Conservation (phyloP, 1,284 basidiomycete species). For the Irpex lacteus region DNA sequence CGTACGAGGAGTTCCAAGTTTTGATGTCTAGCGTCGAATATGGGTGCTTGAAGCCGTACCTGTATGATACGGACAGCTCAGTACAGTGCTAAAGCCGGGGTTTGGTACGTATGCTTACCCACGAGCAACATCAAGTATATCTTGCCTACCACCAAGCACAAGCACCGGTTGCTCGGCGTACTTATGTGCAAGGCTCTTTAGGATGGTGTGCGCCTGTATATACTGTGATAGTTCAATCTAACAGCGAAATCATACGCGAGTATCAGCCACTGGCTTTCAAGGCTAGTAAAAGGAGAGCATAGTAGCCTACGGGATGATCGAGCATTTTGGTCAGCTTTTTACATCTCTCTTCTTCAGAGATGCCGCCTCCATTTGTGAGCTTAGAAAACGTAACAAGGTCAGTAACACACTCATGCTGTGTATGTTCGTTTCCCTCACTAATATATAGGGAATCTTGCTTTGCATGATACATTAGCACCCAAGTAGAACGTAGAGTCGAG, state of each 20-base stretch:
- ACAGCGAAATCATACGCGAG: neutral
- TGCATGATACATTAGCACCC: conserved; percentile 5
- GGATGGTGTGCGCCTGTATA: conserved; percentile 92
- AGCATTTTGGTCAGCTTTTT: conserved; percentile 67
- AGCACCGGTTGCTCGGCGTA: conserved; percentile 79
- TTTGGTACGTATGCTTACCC: conserved; percentile 40
- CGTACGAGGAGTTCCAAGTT: conserved; percentile 76
- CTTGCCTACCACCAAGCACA: conserved; percentile 81
- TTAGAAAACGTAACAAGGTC: conserved; percentile 60
- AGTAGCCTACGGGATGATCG: conserved; percentile 54
- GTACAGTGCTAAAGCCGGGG: conserved; percentile 8
- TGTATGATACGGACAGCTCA: conserved; percentile 27
- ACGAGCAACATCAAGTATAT: conserved; percentile 77
- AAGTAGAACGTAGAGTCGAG: neutral
- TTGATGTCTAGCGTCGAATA: conserved; percentile 88
- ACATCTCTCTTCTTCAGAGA: conserved; percentile 72
- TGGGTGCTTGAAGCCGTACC: conserved; percentile 85
- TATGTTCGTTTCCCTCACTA: conserved; percentile 47
- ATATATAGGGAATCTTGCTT: conserved; percentile 88
- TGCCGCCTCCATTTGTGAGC: conserved; percentile 92
- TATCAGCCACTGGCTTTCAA: neutral
- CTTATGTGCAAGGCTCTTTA: conserved; percentile 63
- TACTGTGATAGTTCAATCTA: conserved; percentile 75
- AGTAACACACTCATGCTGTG: conserved; percentile 77
- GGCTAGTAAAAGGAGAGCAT: neutral